Evolutionary conservation across 306 rosid genomes (phyloP).

Genomic region (cucumber (Cucumis sativus)): Cucumber_9930_V3 NC_026660.2:17068501-17069000

Average conservation of each 20-base stretch:
- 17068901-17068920: no score
- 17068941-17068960: no score
- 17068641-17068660: not conserved
- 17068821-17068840: not conserved
- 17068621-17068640: slow-evolving; percentile 35
- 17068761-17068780: not conserved
- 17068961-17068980: no score
- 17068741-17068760: not conserved
- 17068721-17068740: not conserved
- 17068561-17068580: slow-evolving; percentile 64
- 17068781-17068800: not conserved
- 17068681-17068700: not conserved
- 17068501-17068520: not conserved
- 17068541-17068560: slow-evolving; percentile 46
- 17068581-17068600: slow-evolving; percentile 31
- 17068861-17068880: not conserved
- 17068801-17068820: not conserved
- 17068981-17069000: no score
- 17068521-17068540: not conserved
- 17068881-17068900: not conserved
- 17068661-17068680: not conserved
- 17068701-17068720: not conserved
- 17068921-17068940: no score
- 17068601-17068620: slow-evolving; percentile 64
- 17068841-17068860: not conserved